These are phyloP conservation scores for Cryphonectria nitschkei DNA, from an alignment of 2,329 filamentous ascomycete species.

Conservation along the genomic window DNA sequence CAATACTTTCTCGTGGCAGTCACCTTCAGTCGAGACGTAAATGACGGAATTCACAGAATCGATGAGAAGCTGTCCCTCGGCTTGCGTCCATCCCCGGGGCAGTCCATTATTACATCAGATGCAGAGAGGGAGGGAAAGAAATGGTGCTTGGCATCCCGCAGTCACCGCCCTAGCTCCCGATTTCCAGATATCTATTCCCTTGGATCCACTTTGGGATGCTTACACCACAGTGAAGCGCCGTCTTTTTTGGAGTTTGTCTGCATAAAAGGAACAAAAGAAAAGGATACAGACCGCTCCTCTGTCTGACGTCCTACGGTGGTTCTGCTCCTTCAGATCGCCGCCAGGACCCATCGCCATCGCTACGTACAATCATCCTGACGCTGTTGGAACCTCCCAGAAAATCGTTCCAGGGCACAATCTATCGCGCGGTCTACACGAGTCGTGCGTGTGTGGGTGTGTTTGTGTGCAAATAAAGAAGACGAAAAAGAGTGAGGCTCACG, in stretches of 20 bases:
- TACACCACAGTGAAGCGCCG: not conserved
- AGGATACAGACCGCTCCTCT: conserved; percentile 3
- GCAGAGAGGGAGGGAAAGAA: not conserved
- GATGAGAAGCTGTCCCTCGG: not conserved
- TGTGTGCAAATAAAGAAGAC: not conserved
- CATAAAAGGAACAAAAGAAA: not conserved
- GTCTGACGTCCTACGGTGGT: not conserved
- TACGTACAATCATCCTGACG: not conserved
- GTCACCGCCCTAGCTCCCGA: not conserved
- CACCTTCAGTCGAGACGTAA: not conserved
- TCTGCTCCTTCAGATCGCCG: not conserved
- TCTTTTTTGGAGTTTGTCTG: not conserved
- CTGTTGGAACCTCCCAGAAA: not conserved
- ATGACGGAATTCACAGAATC: not conserved
- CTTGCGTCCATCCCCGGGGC: not conserved
- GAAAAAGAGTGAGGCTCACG: not conserved
- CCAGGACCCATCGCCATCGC: not conserved
- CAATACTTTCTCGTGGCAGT: not conserved
- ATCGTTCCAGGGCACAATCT: not conserved
- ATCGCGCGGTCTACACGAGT: not conserved
- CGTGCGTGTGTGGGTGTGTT: not conserved
- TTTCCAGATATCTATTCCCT: conserved; percentile 1
- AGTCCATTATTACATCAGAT: not conserved
- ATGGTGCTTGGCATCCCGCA: not conserved
- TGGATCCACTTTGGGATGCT: conserved; percentile 6